These are phyloP conservation scores for Pythium volutum DNA, from an alignment of 352 stramenopile genomes.

Conservation along the genomic window DNA sequence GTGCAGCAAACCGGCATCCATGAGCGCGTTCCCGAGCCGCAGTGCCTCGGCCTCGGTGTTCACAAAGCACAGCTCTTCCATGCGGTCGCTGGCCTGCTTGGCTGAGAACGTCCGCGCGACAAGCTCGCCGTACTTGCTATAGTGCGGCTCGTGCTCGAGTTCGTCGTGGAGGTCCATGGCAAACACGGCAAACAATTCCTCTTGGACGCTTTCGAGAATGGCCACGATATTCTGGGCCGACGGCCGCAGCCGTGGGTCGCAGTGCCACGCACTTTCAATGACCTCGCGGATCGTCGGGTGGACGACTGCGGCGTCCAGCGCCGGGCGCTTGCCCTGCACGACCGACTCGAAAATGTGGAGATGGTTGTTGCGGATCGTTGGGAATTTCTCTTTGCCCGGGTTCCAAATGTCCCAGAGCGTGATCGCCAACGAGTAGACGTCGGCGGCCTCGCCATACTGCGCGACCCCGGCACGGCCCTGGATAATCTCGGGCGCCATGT, in stretches of 20 bases:
- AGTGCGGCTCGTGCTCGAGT: conserved; percentile 6
- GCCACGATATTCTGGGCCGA: conserved; percentile 25
- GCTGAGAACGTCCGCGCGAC: conserved; percentile 15
- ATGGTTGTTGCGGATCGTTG: conserved; percentile 37
- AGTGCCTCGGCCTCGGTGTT: conserved; percentile 23
- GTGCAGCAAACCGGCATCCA: conserved; percentile 32
- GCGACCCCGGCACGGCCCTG: conserved; percentile 59
- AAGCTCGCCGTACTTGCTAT: conserved; percentile 14
- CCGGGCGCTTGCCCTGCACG: conserved; percentile 36
- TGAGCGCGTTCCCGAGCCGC: conserved; percentile 31
- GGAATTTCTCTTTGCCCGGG: conserved; percentile 47
- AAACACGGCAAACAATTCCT: conserved; percentile 23
- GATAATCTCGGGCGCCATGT: conserved; percentile 83
- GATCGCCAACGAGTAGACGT: conserved; percentile 74
- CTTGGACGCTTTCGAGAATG: conserved; percentile 26
- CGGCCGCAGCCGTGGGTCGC: conserved; percentile 21
- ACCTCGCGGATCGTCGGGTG: conserved; percentile 23
- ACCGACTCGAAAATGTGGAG: conserved; percentile 47
- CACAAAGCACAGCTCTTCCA: conserved; percentile 24
- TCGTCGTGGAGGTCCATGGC: conserved; percentile 17
- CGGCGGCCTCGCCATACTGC: conserved; percentile 63
- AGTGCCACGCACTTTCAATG: conserved; percentile 28
- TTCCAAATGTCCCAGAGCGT: conserved; percentile 78
- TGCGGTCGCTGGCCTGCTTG: conserved; percentile 13
- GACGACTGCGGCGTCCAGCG: conserved; percentile 11